phyloP scores from a whole-genome alignment of 2,329 filamentous ascomycete species.

The Microcyclospora tardicrescens region DNA sequence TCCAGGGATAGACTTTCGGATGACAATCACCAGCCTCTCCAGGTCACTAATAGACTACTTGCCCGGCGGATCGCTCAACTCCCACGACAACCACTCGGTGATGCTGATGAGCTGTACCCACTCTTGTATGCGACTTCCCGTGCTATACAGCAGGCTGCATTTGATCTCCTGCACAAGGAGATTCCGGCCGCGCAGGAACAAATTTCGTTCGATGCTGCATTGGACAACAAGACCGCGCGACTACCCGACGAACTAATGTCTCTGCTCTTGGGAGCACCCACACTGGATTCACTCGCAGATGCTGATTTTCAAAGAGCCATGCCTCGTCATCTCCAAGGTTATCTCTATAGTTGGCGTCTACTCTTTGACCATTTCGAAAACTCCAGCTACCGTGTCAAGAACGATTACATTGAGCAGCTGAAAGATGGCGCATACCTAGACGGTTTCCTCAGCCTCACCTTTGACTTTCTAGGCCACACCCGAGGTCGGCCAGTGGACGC shows the following conservation, averaged over 20 bases:
- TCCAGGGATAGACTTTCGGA: conserved; percentile 32
- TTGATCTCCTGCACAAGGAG: conserved; percentile 64
- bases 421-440: conserved; percentile 58
- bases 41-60: conserved; percentile 63
- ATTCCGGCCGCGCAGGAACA: conserved; percentile 69
- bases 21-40: conserved; percentile 50
- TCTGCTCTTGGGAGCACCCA: conserved; percentile 65
- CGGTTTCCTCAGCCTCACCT: conserved; percentile 63
- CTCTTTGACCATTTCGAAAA: conserved; percentile 67
- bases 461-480: conserved; percentile 72
- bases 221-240: conserved; percentile 58
- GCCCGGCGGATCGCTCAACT: conserved; percentile 55
- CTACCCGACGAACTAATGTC: conserved; percentile 78
- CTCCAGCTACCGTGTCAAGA: conserved; percentile 60
- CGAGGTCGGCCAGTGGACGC: conserved; percentile 57
- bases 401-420: conserved; percentile 66
- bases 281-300: conserved; percentile 52
- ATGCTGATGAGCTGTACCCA: conserved; percentile 57
- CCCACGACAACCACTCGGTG: conserved; percentile 36
- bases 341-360: conserved; percentile 78
- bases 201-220: conserved; percentile 60
- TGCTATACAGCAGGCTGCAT: conserved; percentile 67
- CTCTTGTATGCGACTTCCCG: conserved; percentile 64
- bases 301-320: conserved; percentile 52
- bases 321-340: conserved; percentile 59